phyloP scores from a whole-genome alignment of 2,329 filamentous ascomycete genomes.

The Hortaea werneckii region DNA sequence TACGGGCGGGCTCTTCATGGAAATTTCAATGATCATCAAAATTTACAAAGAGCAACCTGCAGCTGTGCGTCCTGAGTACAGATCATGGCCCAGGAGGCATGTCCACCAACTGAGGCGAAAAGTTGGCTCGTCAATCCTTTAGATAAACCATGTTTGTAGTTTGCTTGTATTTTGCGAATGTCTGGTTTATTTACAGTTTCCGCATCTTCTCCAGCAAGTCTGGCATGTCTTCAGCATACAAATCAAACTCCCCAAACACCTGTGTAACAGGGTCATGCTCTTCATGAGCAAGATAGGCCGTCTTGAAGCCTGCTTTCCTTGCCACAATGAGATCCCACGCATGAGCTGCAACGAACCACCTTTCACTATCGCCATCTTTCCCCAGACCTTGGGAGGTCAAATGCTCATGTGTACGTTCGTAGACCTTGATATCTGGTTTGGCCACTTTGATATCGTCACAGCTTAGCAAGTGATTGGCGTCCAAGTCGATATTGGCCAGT shows the following conservation, averaged over 20 bases:
- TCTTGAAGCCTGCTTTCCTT: conserved; percentile 23
- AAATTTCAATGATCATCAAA: no score
- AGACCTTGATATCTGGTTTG: conserved; percentile 20
- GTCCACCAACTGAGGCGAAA: no score
- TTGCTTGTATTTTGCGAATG: not conserved
- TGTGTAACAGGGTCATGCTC: conserved; percentile 20
- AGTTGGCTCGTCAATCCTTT: no score
- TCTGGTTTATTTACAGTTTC: conserved; percentile 3
- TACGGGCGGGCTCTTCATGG: no score
- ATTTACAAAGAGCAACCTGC: no score
- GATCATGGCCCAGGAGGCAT: no score
- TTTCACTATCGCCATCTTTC: conserved; percentile 13
- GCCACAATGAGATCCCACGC: conserved; percentile 20
- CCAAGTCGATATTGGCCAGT: conserved; percentile 17
- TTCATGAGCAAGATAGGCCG: conserved; percentile 21
- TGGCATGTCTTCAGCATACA: conserved; percentile 18
- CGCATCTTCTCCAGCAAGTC: conserved; percentile 22
- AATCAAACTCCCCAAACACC: conserved; percentile 22
- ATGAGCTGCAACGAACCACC: conserved; percentile 24
- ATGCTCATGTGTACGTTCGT: conserved; percentile 15
- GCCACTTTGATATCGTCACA: conserved; percentile 21
- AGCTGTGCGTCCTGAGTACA: no score
- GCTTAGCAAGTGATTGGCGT: conserved; percentile 17
- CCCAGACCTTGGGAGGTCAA: conserved; percentile 14
- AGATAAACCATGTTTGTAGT: no score